Evolutionary conservation across 768 basidiomycete species (phyloP), one percentile per base, ranked within the genome.

Genomic region (Arthromyces matolae): DNA sequence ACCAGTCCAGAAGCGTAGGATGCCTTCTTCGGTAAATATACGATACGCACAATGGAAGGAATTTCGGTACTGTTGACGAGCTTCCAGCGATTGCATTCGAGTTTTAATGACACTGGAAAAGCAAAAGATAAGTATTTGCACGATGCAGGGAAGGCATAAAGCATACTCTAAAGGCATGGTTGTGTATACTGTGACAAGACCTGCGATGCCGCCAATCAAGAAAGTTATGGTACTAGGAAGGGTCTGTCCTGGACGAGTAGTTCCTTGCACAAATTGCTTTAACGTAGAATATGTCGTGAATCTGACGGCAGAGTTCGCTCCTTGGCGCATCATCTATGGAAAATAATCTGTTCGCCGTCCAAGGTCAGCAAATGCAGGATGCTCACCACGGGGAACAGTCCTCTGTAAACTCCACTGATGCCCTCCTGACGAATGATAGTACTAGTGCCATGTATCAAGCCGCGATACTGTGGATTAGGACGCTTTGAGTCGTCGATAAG

Each of bases 21-120:
- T 55, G 2, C 96, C 96, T 60, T 98, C 93, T 65, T 98, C 95
- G 0, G 85, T 92, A 54, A 92, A 83, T 61, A 97, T 93, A 37
- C 94, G 79, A 60, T 96, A 95, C 4, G 84, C 94, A 57, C 95
- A 98, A 58, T 98, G 93, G 71, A 97, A 89, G 3, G 93, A 85
- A 60, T 99, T 97, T 29, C 84, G 81, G 63, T 98, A 99, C 50
- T 93, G 85, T 19, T 74, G 68, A 8, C 80, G 75, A 0, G 95
- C 96, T 47, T 80, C 78, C 8, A 99, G 75, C 5, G 91, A 85
- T 66, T 99, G 96, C 96, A 98, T 99, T 20, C 95, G 82, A 9
- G 96, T 98, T 70, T 98, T 99, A 68, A 98, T 81, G 24, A 97
- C 93, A 61, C 93, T 95, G 55, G 12, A 36, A 51, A 48, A 2